These are phyloP conservation scores for Radiomyces spectabilis DNA, from an alignment of 192 early-diverging fungal genomes.

Conservation along the genomic window DNA sequence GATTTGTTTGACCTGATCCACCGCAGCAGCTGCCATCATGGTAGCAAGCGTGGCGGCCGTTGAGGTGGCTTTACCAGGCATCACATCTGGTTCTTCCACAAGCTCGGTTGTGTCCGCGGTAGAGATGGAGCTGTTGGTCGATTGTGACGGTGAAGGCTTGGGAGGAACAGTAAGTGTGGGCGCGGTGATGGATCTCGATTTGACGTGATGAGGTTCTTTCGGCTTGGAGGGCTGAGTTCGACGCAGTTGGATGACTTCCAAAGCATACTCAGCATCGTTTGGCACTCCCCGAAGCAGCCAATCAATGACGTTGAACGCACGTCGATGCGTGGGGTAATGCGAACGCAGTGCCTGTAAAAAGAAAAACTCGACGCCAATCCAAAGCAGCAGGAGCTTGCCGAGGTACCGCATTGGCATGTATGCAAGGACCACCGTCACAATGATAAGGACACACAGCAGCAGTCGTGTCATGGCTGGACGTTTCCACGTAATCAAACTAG, in stretches of 20 bases:
- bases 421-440: not conserved
- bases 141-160: too few relatives aligned
- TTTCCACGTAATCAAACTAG: conserved; percentile 24
- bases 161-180: too few relatives aligned
- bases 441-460: conserved; percentile 3
- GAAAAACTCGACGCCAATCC: conserved; percentile 39
- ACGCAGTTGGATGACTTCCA: conserved; percentile 35
- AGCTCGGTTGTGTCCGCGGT: too few relatives aligned
- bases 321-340: conserved; percentile 38
- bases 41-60: not conserved
- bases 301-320: conserved; percentile 36
- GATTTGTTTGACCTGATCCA: not conserved
- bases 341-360: conserved; percentile 33
- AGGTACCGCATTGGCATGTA: conserved; percentile 1
- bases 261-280: conserved; percentile 39
- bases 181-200: too few relatives aligned
- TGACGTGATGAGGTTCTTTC: not conserved
- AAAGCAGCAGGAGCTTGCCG: conserved; percentile 6
- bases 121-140: too few relatives aligned
- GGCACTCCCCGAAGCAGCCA: conserved; percentile 44
- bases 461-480: conserved; percentile 13
- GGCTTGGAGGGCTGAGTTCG: conserved; percentile 8
- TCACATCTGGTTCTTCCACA: not conserved
- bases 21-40: not conserved
- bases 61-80: not conserved